phyloP scores from a whole-genome alignment of 305 asterid species.

The Rubia tinctorum region DNA sequence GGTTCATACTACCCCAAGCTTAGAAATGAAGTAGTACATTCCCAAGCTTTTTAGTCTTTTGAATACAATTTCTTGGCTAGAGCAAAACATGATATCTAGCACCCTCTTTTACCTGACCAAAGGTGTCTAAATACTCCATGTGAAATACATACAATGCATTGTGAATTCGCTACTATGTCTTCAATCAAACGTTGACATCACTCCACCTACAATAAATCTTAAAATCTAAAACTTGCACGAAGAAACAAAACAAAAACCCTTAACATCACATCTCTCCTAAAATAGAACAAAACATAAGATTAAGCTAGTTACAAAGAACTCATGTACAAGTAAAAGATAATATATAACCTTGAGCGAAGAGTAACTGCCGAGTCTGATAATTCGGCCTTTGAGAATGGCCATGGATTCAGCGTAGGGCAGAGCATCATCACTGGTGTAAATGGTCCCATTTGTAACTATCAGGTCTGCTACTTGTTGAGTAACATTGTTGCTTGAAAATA shows the following conservation, averaged over 20 bases:
- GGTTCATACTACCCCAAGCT: not conserved
- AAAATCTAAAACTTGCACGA: not conserved
- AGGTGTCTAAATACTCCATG: not conserved
- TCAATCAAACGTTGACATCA: not conserved
- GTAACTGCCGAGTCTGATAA: slow-evolving; percentile 59
- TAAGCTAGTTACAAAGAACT: not conserved
- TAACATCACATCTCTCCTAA: not conserved
- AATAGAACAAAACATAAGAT: not conserved
- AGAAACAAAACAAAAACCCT: not conserved
- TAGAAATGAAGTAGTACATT: not conserved
- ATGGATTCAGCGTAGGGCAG: slow-evolving; percentile 74
- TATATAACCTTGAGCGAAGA: slow-evolving; percentile 53
- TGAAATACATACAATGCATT: not conserved
- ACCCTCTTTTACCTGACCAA: not conserved
- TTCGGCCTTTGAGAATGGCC: slow-evolving; percentile 69
- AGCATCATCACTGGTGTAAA: slow-evolving; percentile 71
- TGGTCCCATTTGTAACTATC: slow-evolving; percentile 71
- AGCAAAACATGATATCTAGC: not conserved
- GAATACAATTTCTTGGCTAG: not conserved
- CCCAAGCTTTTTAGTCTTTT: not conserved
- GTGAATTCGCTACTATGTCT: not conserved
- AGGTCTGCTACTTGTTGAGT: slow-evolving; percentile 54
- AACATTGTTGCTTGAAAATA: slow-evolving; percentile 25
- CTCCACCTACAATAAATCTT: not conserved
- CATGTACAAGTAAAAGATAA: not conserved